Evolutionary conservation across 805 yeast genomes (phyloP).

Genomic region (Isabelozyma heimii): DNA sequence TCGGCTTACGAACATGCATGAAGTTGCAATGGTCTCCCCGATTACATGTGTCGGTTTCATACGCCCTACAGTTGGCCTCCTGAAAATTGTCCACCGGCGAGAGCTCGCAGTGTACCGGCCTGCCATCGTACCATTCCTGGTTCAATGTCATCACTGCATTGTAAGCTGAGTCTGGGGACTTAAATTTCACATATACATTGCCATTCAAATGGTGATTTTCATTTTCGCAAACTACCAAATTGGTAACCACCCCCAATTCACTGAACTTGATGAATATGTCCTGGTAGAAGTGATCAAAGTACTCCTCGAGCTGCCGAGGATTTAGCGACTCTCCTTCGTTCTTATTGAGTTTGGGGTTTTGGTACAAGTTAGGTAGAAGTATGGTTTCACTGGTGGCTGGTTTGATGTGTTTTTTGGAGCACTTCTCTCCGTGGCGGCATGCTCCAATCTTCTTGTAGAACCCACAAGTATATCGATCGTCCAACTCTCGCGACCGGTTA

Average conservation of each 20-base stretch:
- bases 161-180: slow-evolving; percentile 53
- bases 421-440: slow-evolving; percentile 88
- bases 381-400: slow-evolving; percentile 68
- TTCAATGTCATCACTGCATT: slow-evolving; percentile 62
- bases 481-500: not conserved
- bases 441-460: slow-evolving; percentile 86
- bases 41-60: slow-evolving; percentile 61
- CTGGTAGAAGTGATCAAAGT: slow-evolving; percentile 61
- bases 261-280: slow-evolving; percentile 69
- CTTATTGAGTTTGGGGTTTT: slow-evolving; percentile 51
- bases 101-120: slow-evolving; percentile 78
- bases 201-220: slow-evolving; percentile 81
- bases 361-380: slow-evolving; percentile 61
- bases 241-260: slow-evolving; percentile 49
- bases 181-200: slow-evolving; percentile 73
- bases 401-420: slow-evolving; percentile 68
- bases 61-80: slow-evolving; percentile 75
- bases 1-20: slow-evolving; percentile 70
- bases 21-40: slow-evolving; percentile 85
- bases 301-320: slow-evolving; percentile 38
- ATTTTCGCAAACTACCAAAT: slow-evolving; percentile 77
- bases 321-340: slow-evolving; percentile 27
- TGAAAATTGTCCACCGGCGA: slow-evolving; percentile 69
- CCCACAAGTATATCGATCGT: slow-evolving; percentile 29
- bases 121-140: slow-evolving; percentile 74